phyloP scores from a whole-genome alignment of 148 eudicot species.

The Diospyros kaki region DNA sequence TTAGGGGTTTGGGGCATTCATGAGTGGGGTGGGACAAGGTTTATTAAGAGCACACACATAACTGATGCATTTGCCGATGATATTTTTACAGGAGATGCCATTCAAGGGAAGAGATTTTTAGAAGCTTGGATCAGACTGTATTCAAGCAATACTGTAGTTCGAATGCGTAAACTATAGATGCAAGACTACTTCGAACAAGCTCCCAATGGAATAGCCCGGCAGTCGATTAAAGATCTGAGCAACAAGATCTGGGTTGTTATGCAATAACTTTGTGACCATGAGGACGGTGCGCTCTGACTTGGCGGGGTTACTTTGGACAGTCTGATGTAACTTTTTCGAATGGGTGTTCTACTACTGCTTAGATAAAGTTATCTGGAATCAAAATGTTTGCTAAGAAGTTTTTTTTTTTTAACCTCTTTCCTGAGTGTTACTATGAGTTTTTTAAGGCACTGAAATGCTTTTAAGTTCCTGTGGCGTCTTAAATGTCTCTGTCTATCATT shows the following conservation, averaged over 20 bases:
- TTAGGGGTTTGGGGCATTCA: too few species aligned
- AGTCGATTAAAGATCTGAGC: background rate
- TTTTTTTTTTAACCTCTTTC: background rate
- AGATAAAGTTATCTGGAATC: constrained; percentile 5
- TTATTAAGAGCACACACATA: background rate
- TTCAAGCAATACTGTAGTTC: background rate
- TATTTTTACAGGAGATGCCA: constrained; percentile 55
- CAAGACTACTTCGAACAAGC: constrained; percentile 15
- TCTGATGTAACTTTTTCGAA: background rate
- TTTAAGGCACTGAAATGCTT: constrained; percentile 1
- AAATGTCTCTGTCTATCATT: background rate
- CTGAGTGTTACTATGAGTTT: background rate
- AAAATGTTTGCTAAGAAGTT: background rate
- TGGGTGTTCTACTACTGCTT: background rate
- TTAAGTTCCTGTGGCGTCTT: constrained; percentile 1
- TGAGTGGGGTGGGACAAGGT: background rate
- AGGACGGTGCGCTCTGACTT: background rate
- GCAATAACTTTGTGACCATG: constrained; percentile 16
- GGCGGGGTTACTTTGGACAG: background rate
- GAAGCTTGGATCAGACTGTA: constrained; percentile 15
- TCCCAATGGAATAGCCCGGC: constrained; percentile 7
- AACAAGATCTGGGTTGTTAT: background rate
- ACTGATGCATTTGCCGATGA: background rate
- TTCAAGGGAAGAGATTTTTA: constrained; percentile 67
- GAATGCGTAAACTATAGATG: background rate